Conservation (phyloP, 306 rosid genomes). For the Dryas alaskensis region DNA sequence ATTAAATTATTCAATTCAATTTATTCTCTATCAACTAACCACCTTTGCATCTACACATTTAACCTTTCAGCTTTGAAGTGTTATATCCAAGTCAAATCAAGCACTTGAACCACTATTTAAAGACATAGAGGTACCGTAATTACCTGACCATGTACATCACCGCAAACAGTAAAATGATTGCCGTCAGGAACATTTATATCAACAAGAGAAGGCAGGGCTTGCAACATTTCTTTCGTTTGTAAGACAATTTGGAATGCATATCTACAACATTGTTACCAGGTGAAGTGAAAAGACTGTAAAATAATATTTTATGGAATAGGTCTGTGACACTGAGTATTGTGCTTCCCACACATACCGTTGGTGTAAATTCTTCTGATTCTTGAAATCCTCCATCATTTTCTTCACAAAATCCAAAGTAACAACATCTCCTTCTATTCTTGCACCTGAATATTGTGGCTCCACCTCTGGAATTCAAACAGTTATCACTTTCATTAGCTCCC, state of each 20-base stretch:
- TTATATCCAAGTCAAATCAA: conserved; percentile 14
- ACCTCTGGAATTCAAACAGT: conserved; percentile 65
- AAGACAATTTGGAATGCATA: conserved; percentile 95
- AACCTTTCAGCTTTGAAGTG: neutral
- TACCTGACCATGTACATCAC: conserved; percentile 99
- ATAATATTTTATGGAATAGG: conserved; percentile 22
- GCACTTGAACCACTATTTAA: conserved; percentile 1
- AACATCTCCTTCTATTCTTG: conserved; percentile 89
- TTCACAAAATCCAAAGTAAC: conserved; percentile 88
- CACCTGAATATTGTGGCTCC: conserved; percentile 88
- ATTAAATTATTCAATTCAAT: neutral
- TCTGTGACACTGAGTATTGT: conserved; percentile 3
- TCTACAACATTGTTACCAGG: conserved; percentile 39
- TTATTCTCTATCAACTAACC: neutral
- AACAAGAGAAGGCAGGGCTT: conserved; percentile 83
- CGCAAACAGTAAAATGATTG: conserved; percentile 89
- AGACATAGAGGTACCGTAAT: conserved; percentile 22
- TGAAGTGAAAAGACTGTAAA: conserved; percentile 20
- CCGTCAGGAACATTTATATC: conserved; percentile 73
- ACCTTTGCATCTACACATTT: neutral
- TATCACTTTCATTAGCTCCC: conserved; percentile 23
- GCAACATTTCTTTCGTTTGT: conserved; percentile 76
- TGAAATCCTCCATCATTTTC: conserved; percentile 96
- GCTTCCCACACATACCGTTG: conserved; percentile 61
- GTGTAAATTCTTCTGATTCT: conserved; percentile 82